These are phyloP conservation scores for Fusarium pilosicola DNA, from an alignment of 2,329 filamentous ascomycete genomes.

Conservation along the genomic window DNA sequence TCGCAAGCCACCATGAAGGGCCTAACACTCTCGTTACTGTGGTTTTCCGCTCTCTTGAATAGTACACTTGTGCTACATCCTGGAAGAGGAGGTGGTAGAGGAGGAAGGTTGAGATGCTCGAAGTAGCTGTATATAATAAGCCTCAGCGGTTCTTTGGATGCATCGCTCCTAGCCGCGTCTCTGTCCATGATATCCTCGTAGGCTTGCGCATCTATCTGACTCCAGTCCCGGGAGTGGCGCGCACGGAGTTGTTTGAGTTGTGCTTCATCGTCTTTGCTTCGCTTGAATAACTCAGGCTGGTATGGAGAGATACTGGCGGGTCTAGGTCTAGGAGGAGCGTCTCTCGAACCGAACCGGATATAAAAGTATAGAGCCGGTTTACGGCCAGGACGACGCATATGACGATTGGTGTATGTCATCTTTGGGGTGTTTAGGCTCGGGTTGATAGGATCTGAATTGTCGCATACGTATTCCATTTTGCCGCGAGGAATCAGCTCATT, in stretches of 20 bases:
- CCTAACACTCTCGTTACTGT: not conserved
- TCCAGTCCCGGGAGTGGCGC: not conserved
- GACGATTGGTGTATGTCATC: not conserved
- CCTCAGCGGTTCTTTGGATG: too few species aligned
- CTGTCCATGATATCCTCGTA: not conserved
- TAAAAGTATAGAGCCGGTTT: not conserved
- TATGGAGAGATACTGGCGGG: not conserved
- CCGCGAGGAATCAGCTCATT: not conserved
- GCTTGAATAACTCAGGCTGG: not conserved
- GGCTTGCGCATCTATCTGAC: not conserved
- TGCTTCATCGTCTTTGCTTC: not conserved
- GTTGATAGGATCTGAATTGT: not conserved
- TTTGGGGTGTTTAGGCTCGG: not conserved
- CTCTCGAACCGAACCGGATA: not conserved
- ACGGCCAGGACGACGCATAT: not conserved
- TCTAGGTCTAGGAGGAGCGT: not conserved
- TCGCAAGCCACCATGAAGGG: not conserved
- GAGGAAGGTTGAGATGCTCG: not conserved
- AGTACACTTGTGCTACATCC: not conserved
- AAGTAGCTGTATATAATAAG: not conserved
- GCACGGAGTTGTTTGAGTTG: not conserved
- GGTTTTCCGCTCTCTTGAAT: not conserved
- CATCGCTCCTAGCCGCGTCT: not conserved
- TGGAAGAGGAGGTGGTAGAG: not conserved
- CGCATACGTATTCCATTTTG: not conserved